These are phyloP conservation scores for Monosporascus ibericus DNA, from an alignment of 2,329 filamentous ascomycete genomes.

Conservation along the genomic window DNA sequence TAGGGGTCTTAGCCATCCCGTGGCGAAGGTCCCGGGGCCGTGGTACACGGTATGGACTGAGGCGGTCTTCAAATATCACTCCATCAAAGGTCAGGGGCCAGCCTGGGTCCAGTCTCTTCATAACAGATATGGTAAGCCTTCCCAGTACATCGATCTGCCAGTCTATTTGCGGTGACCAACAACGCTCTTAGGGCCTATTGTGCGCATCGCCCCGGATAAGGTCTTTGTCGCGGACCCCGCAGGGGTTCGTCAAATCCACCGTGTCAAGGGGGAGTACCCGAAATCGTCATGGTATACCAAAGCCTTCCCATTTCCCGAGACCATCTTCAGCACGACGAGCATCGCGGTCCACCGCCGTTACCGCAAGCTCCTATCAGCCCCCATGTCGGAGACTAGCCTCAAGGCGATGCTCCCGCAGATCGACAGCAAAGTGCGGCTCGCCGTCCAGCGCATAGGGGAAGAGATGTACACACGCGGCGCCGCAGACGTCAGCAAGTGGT, in stretches of 20 bases:
- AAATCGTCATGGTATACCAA: conserved; percentile 16
- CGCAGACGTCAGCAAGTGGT: conserved; percentile 48
- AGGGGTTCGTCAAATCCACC: conserved; percentile 15
- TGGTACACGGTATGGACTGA: conserved; percentile 14
- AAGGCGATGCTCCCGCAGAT: conserved; percentile 27
- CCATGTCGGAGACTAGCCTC: conserved; percentile 31
- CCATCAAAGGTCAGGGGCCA: conserved; percentile 1
- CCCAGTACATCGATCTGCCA: too few relatives aligned
- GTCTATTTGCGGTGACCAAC: too few relatives aligned
- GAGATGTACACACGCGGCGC: conserved; percentile 31
- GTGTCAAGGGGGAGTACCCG: conserved; percentile 17
- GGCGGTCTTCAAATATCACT: conserved; percentile 6
- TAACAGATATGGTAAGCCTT: conserved; percentile 18
- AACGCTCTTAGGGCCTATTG: conserved; percentile 17
- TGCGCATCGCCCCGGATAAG: conserved; percentile 20
- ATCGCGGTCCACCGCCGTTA: conserved; percentile 29
- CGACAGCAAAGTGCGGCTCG: conserved; percentile 28
- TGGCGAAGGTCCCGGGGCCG: conserved; percentile 13
- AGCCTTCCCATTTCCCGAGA: conserved; percentile 13
- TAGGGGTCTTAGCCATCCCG: conserved; percentile 5
- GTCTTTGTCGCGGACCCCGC: conserved; percentile 17
- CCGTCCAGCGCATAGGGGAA: conserved; percentile 36
- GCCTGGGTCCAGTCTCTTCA: conserved; percentile 19
- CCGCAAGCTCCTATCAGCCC: conserved; percentile 34
- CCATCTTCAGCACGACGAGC: conserved; percentile 35